Evolutionary conservation across 108 stramenopile genomes (phyloP).

Genomic region (Cylindrotheca fusiformis): DNA sequence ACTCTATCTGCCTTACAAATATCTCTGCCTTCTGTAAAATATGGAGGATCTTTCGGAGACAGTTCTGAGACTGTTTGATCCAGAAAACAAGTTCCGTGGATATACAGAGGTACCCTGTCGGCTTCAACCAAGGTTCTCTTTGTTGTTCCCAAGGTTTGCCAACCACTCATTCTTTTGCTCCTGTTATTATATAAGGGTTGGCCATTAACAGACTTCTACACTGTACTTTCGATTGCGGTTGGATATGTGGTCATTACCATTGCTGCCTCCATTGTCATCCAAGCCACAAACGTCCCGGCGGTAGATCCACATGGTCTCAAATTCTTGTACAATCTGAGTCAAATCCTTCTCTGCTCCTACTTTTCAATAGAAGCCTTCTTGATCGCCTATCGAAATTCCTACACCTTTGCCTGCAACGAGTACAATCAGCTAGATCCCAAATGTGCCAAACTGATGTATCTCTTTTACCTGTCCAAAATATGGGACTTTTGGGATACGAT

Average conservation of each 20-base stretch:
- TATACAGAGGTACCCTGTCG: no score
- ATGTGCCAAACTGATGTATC: constrained; percentile 88
- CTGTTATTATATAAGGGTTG: constrained; percentile 53
- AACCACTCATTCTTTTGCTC: constrained; percentile 11
- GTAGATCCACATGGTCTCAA: constrained; percentile 91
- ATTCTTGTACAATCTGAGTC: constrained; percentile 97
- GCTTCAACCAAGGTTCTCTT: no score
- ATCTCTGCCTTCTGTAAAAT: no score
- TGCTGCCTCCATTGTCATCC: constrained; percentile 73
- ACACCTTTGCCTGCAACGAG: constrained; percentile 80
- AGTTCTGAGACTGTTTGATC: no score
- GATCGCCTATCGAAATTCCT: constrained; percentile 87
- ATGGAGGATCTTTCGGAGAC: no score
- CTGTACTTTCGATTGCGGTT: constrained; percentile 75
- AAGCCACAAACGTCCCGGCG: constrained; percentile 51
- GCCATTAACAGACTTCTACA: constrained; percentile 77
- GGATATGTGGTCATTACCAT: constrained; percentile 82
- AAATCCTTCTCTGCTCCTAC: constrained; percentile 98
- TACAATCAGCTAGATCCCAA: constrained; percentile 79
- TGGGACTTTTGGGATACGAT: constrained; percentile 99
- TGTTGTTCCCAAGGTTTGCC: neutral
- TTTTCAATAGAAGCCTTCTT: constrained; percentile 95
- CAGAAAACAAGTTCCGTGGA: no score
- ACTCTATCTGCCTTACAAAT: no score
- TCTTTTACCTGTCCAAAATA: constrained; percentile 97